These are phyloP conservation scores for Fusarium kyushuense DNA, from an alignment of 2,329 filamentous ascomycete genomes.

Conservation along the genomic window DNA sequence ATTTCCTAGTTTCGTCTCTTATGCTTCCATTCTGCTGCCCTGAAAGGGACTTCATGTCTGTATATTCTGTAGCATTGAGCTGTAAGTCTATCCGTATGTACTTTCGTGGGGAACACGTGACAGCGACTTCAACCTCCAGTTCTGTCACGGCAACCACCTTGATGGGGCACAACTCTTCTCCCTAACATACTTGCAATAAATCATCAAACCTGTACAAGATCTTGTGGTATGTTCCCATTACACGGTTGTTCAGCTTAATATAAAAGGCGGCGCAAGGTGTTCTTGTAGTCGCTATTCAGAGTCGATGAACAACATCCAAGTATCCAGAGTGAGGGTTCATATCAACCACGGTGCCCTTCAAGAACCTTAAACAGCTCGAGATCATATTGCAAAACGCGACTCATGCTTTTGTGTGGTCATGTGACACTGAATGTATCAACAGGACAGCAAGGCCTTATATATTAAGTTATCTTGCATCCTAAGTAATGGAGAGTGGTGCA, in stretches of 20 bases:
- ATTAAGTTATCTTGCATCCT: background rate
- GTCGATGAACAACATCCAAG: background rate
- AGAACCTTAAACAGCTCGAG: background rate
- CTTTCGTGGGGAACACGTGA: background rate
- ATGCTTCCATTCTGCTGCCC: too few species aligned
- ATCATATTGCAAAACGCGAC: too few species aligned
- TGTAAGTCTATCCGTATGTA: background rate
- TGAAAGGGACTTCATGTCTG: background rate
- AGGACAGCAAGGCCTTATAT: background rate
- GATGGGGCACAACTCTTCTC: background rate
- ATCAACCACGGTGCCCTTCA: background rate
- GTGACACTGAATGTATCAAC: background rate
- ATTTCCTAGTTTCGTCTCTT: too few species aligned
- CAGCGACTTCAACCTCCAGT: background rate
- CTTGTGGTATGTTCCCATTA: too few species aligned
- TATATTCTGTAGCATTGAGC: background rate
- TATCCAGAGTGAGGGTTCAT: background rate
- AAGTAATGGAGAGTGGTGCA: background rate
- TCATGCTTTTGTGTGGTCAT: background rate
- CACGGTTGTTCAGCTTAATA: background rate
- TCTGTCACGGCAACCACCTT: background rate
- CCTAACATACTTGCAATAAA: background rate
- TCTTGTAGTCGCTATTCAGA: background rate
- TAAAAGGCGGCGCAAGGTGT: background rate
- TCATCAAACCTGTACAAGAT: background rate